These are phyloP conservation scores for Fermentozyma sake DNA, from an alignment of 1,139 yeast genomes.

Conservation along the genomic window DNA sequence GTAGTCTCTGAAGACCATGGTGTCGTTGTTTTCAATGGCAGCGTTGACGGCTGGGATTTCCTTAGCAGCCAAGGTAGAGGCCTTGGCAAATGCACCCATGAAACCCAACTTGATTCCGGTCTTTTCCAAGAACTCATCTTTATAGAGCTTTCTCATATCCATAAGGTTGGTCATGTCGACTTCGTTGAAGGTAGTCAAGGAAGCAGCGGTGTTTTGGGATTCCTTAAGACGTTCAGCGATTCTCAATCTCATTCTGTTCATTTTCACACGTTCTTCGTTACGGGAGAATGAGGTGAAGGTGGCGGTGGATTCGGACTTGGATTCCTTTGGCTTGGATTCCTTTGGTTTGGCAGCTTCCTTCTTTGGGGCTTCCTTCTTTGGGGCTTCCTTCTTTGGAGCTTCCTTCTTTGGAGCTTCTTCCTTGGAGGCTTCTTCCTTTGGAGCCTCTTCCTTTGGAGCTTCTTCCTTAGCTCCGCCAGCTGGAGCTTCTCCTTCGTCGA, in stretches of 20 bases:
- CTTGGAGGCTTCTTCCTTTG: conserved; percentile 20
- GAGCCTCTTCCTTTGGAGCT: conserved; percentile 24
- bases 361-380: conserved; percentile 21
- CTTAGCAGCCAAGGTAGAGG: conserved; percentile 88
- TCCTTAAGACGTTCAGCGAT: conserved; percentile 99
- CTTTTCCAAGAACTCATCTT: conserved; percentile 92
- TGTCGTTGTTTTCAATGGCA: conserved; percentile 87
- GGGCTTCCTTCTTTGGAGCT: conserved; percentile 20
- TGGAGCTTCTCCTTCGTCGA: conserved; percentile 87
- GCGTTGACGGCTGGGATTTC: conserved; percentile 95
- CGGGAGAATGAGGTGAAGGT: conserved; percentile 69
- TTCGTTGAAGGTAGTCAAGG: conserved; percentile 96
- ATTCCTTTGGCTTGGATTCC: conserved; percentile 16
- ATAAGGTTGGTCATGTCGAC: conserved; percentile 92
- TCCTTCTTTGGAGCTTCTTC: conserved; percentile 10
- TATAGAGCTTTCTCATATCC: conserved; percentile 94
- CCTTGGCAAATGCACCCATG: conserved; percentile 98
- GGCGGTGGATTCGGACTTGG: conserved; percentile 31
- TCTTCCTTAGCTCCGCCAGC: conserved; percentile 55
- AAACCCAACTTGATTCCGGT: conserved; percentile 95
- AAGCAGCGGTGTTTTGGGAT: conserved; percentile 98
- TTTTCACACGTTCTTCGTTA: conserved; percentile 87
- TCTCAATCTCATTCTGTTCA: conserved; percentile 99
- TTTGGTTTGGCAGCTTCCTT: conserved; percentile 19
- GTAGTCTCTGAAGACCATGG: conserved; percentile 93